Base-by-base conservation (phyloP, 75 land plant species). In the Larix kaempferi region DNA sequence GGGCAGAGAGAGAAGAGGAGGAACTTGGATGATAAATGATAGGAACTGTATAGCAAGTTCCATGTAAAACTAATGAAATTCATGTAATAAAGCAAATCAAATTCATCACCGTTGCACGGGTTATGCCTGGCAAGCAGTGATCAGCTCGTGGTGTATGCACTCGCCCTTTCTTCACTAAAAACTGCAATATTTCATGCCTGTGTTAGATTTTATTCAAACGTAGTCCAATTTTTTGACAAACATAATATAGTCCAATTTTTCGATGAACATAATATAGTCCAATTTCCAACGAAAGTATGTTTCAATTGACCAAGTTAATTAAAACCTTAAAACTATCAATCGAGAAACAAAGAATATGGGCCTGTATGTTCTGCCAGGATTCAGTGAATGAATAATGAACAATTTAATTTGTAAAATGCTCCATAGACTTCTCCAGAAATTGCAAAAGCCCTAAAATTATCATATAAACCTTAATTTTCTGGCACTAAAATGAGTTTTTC, bases 61-160 rank as follows among this genome's bases (percentile, higher is more conserved):
- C n/a, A 21, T 12, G 11, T 10, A 62, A 69, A 39, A 37, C 8
- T 10, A 41, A 41, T 41, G 54, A 69, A 16, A 41, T 37, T 57
- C 27, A 67, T 27, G 7, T 49, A 29, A 23, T n/a, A 60, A 33
- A 10, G 41, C 5, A 69, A 41, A 6, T 8, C 11, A 41, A 17
- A 39, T 39, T 23, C 57, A 91, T 89, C 81, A 97, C 99, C 73
- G 99, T 93, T 82, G 88, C 89, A 56, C 99, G 87, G 49, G 99
- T 97, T 59, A 97, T 97, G 55, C 99, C 99, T 52, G 99, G 99
- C 76, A 97, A 92, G 73, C 99, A 97, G 71, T 88, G 95, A 87
- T 94, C 98, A 76, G 99, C 95, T 84, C 82, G 91, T 71, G 99
- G 99, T 75, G 99, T 97, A 54, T 83, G 73, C 39, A 97, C 92